Conservation (phyloP, 345 rosid genomes). For the Acer saccharum region DNA sequence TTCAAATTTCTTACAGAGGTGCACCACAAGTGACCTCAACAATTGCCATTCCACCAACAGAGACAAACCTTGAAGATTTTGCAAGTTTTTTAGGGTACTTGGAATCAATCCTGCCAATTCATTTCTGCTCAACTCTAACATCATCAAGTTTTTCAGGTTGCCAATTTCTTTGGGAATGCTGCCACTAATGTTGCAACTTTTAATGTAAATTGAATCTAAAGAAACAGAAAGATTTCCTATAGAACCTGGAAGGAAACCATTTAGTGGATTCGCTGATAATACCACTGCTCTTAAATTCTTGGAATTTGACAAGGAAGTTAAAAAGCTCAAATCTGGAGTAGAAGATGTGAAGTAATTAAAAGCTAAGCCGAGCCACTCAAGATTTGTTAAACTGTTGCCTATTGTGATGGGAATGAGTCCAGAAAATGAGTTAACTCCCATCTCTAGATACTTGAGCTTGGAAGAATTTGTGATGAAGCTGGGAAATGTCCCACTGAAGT, state of each 20-base stretch:
- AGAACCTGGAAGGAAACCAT: slow-evolving; percentile 5
- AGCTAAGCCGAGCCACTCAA: background rate
- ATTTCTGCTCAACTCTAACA: background rate
- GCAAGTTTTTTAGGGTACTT: background rate
- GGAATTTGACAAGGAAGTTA: slow-evolving; percentile 15
- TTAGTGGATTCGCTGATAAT: background rate
- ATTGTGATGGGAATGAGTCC: background rate
- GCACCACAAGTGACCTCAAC: too few species aligned
- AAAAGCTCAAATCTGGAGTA: background rate
- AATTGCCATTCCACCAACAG: too few species aligned
- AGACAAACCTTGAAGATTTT: slow-evolving; percentile 12
- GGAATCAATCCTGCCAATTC: slow-evolving; percentile 15
- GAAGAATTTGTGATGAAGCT: slow-evolving; percentile 9
- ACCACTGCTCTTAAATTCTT: background rate
- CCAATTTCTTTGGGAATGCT: slow-evolving; percentile 10
- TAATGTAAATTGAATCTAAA: background rate
- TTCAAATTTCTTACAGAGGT: too few species aligned
- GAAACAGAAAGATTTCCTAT: slow-evolving; percentile 9
- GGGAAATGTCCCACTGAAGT: background rate
- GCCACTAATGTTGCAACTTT: background rate
- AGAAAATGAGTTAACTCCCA: background rate
- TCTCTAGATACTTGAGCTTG: background rate
- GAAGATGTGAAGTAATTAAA: slow-evolving; percentile 7
- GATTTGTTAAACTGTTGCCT: background rate
- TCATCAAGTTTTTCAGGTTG: slow-evolving; percentile 2